A percentile compares a stretch with the other conserved stretches of the same genome.
phyloP scores from a whole-genome alignment of 805 yeast genomes.

The Pichia exigua region DNA sequence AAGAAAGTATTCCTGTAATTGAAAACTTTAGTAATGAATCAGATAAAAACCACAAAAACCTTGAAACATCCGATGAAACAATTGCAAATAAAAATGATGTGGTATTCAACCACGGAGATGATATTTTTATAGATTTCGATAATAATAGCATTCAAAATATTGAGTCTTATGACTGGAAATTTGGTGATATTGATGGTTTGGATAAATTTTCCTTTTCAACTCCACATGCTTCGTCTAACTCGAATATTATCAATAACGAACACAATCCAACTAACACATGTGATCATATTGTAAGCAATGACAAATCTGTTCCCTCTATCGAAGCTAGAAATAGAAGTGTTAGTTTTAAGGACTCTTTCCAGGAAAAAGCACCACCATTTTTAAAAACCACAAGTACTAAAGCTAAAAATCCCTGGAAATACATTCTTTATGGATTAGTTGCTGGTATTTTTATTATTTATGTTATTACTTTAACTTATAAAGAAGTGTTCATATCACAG shows the following conservation, averaged over 20 bases:
- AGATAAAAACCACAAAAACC: too few species aligned
- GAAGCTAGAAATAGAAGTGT: neutral
- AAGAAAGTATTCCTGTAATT: slow-evolving; percentile 17
- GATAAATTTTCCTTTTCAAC: neutral
- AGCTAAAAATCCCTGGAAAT: slow-evolving; percentile 7
- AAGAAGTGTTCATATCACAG: neutral
- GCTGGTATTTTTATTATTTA: neutral
- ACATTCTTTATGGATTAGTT: slow-evolving; percentile 6
- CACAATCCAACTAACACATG: too few species aligned
- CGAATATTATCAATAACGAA: neutral
- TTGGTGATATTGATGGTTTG: slow-evolving; percentile 7
- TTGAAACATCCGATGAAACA: neutral
- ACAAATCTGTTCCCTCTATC: neutral
- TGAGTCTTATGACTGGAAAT: slow-evolving; percentile 1
- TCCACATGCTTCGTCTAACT: neutral
- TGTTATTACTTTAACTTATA: slow-evolving; percentile 2
- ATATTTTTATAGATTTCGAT: neutral
- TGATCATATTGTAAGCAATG: too few species aligned
- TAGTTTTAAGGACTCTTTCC: slow-evolving; percentile 2
- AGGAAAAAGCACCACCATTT: neutral
- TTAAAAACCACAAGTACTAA: neutral
- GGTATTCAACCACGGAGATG: neutral
- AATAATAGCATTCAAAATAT: neutral
- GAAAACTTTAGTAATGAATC: slow-evolving; percentile 17
- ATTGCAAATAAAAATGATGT: neutral